These are phyloP conservation scores for Cerioporus squamosus DNA, from an alignment of 1,284 basidiomycete species.

Conservation along the genomic window DNA sequence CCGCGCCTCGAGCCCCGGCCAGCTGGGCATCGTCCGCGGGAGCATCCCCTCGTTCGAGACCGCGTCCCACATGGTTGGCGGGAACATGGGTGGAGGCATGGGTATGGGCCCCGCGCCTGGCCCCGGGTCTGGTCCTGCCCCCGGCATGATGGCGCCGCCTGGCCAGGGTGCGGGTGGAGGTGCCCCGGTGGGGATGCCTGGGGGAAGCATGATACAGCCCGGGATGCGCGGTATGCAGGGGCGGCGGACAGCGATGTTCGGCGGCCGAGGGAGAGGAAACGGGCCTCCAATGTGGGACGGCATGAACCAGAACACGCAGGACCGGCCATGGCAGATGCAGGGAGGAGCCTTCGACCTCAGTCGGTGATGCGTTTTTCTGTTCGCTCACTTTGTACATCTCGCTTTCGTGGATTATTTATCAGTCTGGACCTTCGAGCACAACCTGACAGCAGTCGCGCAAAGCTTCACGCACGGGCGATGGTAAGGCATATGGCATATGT, in stretches of 20 bases:
- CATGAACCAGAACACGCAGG: slow-evolving; percentile 13
- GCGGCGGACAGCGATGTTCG: slow-evolving; percentile 37
- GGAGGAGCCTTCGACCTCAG: slow-evolving; percentile 14
- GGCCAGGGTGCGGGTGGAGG: slow-evolving; percentile 1
- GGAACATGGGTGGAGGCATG: slow-evolving; percentile 7
- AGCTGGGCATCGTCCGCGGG: slow-evolving; percentile 12
- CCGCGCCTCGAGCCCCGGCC: slow-evolving; percentile 18
- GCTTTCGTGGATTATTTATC: slow-evolving; percentile 12
- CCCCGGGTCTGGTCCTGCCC: slow-evolving; percentile 1
- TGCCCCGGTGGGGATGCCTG: slow-evolving; percentile 2
- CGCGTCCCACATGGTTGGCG: slow-evolving; percentile 1
- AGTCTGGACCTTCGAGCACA: background rate
- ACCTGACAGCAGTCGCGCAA: background rate
- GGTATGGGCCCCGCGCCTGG: slow-evolving; percentile 11
- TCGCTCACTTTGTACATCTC: background rate
- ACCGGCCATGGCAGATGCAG: slow-evolving; percentile 23
- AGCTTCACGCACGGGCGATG: background rate
- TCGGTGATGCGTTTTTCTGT: slow-evolving; percentile 6
- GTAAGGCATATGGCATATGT: slow-evolving; percentile 2
- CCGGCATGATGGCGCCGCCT: slow-evolving; percentile 5
- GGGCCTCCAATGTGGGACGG: slow-evolving; percentile 26
- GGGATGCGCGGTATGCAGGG: slow-evolving; percentile 35
- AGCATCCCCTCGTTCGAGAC: slow-evolving; percentile 10
- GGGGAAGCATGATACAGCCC: slow-evolving; percentile 20
- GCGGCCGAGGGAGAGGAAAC: slow-evolving; percentile 33